Evolutionary conservation across 2,329 filamentous ascomycete species (phyloP).

Genomic region (Pseudogymnoascus sp.): DNA sequence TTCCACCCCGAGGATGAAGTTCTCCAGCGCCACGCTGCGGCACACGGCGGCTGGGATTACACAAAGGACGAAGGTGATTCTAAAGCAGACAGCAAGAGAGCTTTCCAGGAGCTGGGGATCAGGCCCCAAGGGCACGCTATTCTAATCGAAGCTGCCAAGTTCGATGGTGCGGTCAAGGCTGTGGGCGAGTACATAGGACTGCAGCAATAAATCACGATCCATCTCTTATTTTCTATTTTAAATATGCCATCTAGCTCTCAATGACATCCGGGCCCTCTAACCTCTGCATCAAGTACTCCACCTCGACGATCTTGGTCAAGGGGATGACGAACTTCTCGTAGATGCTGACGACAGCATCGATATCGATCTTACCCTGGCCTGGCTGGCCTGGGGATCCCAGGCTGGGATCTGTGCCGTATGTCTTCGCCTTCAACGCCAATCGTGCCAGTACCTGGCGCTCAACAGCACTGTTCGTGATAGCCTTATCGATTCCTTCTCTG

Average conservation of each 20-base stretch:
- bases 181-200: conserved; percentile 64
- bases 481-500: conserved; percentile 70
- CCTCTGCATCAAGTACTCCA: conserved; percentile 95
- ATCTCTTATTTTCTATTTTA: conserved; percentile 12
- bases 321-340: conserved; percentile 92
- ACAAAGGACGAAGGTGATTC: conserved; percentile 69
- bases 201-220: conserved; percentile 31
- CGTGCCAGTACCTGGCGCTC: conserved; percentile 88
- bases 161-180: conserved; percentile 65
- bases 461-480: conserved; percentile 83
- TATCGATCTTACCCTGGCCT: conserved; percentile 73
- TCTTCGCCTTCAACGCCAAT: conserved; percentile 78
- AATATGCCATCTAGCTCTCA: conserved; percentile 5
- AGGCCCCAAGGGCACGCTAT: conserved; percentile 77
- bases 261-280: conserved; percentile 39
- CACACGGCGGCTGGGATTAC: conserved; percentile 64
- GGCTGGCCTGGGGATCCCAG: conserved; percentile 39
- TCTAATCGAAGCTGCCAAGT: conserved; percentile 71
- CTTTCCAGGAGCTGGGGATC: conserved; percentile 89
- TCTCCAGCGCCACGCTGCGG: conserved; percentile 65
- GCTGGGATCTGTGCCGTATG: conserved; percentile 85
- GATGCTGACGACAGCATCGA: conserved; percentile 82
- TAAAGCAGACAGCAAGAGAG: conserved; percentile 81
- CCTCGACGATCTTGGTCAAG: conserved; percentile 94
- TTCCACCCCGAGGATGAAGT: conserved; percentile 97